Evolutionary conservation across 2,329 filamentous ascomycete species (phyloP).

Genomic region (Bipolaris victoriae): DNA sequence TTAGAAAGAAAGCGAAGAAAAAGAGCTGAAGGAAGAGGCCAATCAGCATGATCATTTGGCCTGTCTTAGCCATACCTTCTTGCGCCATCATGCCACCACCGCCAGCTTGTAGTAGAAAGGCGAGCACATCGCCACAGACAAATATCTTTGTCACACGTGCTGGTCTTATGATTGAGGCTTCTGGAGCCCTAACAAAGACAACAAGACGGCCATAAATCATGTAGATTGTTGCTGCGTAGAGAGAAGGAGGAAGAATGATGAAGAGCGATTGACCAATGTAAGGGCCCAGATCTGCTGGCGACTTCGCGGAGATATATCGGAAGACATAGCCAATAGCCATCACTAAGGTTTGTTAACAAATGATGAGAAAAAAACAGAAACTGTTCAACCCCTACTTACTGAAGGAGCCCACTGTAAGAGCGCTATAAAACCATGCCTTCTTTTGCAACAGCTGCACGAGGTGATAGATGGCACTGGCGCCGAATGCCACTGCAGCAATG

Average conservation of each 20-base stretch:
- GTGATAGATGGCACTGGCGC: conserved; percentile 25
- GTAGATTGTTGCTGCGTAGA: conserved; percentile 55
- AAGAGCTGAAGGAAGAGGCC: conserved; percentile 34
- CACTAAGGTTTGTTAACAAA: conserved; percentile 16
- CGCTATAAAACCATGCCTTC: conserved; percentile 34
- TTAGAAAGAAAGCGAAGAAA: conserved; percentile 22
- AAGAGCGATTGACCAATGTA: conserved; percentile 48
- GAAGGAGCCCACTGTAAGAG: conserved; percentile 25
- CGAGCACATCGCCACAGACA: conserved; percentile 59
- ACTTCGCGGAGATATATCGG: conserved; percentile 26
- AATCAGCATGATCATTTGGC: conserved; percentile 31
- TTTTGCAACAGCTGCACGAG: conserved; percentile 24
- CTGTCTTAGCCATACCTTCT: conserved; percentile 18
- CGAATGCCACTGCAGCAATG: conserved; percentile 22
- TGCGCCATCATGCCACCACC: conserved; percentile 35
- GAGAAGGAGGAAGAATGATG: conserved; percentile 51
- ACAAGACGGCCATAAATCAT: conserved; percentile 53
- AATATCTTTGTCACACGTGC: conserved; percentile 61
- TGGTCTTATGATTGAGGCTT: conserved; percentile 51
- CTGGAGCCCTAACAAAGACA: conserved; percentile 46
- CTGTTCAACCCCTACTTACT: conserved; percentile 6
- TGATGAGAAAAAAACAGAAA: too few species aligned
- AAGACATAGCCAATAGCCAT: conserved; percentile 28
- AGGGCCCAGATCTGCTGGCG: conserved; percentile 18
- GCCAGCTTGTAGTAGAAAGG: conserved; percentile 57